phyloP scores from a whole-genome alignment of 331 rosid genomes.

The Quercus tomentella region DNA sequence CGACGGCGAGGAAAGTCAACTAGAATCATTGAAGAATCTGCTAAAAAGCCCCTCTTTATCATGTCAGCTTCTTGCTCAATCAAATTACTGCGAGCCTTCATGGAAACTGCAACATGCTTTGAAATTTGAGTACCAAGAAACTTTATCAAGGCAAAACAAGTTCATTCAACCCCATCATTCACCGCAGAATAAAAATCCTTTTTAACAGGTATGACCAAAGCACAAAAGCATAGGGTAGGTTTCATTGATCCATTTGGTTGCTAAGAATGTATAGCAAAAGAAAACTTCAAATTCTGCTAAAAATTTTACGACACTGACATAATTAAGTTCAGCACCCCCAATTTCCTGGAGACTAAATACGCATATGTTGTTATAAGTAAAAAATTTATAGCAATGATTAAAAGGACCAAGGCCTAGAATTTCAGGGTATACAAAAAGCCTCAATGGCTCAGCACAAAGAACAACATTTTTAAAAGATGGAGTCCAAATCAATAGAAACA shows the following conservation, averaged over 20 bases:
- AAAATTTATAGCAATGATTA: background rate
- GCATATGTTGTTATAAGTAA: background rate
- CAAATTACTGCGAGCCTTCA: slow-evolving; percentile 12
- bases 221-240: background rate
- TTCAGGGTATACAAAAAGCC: background rate
- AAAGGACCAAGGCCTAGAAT: background rate
- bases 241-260: background rate
- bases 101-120: slow-evolving; percentile 2
- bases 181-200: background rate
- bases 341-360: background rate
- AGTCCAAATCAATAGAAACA: background rate
- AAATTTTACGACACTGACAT: background rate
- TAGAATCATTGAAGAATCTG: slow-evolving; percentile 16
- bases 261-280: background rate
- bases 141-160: slow-evolving; percentile 16
- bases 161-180: background rate
- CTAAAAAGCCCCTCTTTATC: slow-evolving; percentile 4
- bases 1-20: slow-evolving; percentile 19
- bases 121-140: background rate
- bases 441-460: background rate
- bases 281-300: background rate
- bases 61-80: slow-evolving; percentile 10
- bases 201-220: background rate
- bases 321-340: background rate
- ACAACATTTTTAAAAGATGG: background rate